A percentile compares a stretch with the other conserved stretches of the same genome.
Evolutionary conservation across 2,329 filamentous ascomycete genomes (phyloP).

Genomic region (Rhynchosporium secalis): DNA sequence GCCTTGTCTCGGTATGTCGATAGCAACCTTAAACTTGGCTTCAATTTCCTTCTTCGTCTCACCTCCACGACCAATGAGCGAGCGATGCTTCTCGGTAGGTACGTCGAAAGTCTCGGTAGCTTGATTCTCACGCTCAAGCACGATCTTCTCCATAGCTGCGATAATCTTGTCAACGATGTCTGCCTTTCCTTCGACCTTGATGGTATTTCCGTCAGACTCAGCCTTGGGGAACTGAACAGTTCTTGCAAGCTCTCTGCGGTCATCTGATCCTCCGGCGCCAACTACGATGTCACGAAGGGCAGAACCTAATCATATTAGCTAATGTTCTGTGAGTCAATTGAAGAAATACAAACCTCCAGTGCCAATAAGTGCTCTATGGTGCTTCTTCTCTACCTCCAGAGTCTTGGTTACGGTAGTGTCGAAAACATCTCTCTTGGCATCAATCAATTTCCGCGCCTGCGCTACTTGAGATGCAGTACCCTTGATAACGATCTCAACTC

Average conservation of each 20-base stretch:
- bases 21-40: constrained; percentile 77
- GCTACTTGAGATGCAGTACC: constrained; percentile 90
- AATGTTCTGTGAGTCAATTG: neutral
- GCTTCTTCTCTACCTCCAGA: constrained; percentile 90
- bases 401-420: constrained; percentile 85
- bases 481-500: constrained; percentile 87
- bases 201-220: constrained; percentile 76
- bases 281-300: constrained; percentile 85
- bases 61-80: constrained; percentile 88
- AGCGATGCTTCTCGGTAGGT: constrained; percentile 83
- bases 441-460: constrained; percentile 85
- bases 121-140: constrained; percentile 81
- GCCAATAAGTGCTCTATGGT: constrained; percentile 88
- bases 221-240: constrained; percentile 94
- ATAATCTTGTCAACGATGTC: constrained; percentile 88
- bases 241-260: constrained; percentile 78
- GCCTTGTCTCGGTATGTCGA: constrained; percentile 91
- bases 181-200: constrained; percentile 84
- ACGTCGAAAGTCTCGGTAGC: constrained; percentile 78
- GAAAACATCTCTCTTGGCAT: constrained; percentile 83
- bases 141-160: constrained; percentile 76
- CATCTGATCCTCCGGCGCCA: constrained; percentile 85
- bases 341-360: constrained; percentile 66
- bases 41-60: constrained; percentile 85
- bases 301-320: constrained; percentile 56